phyloP scores from a whole-genome alignment of 73 alveolate species.

The Symbiodinium natans region DNA sequence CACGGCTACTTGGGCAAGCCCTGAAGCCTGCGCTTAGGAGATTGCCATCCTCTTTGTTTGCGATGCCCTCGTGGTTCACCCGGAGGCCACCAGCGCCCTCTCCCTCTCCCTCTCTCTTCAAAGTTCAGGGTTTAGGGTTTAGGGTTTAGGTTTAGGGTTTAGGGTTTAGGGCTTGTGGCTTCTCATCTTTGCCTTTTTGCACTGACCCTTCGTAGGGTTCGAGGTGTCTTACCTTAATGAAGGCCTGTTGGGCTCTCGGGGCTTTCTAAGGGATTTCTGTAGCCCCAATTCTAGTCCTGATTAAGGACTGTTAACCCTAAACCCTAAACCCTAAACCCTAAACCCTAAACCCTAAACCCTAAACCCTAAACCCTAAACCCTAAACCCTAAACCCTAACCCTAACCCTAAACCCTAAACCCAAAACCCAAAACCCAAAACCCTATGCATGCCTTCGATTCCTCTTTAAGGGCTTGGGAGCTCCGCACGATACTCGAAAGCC shows the following conservation, averaged over 20 bases:
- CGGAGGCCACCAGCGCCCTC: neutral
- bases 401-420: too few relatives aligned
- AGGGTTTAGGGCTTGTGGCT: neutral
- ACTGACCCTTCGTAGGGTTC: too few relatives aligned
- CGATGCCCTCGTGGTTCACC: neutral
- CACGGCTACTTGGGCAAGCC: neutral
- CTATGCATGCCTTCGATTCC: too few relatives aligned
- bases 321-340: too few relatives aligned
- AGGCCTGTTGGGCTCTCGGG: too few relatives aligned
- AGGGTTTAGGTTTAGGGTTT: neutral
- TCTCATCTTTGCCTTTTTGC: too few relatives aligned
- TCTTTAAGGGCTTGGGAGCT: neutral
- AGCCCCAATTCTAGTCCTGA: too few relatives aligned
- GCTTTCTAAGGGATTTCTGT: too few relatives aligned
- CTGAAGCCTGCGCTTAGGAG: neutral
- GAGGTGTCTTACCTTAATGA: too few relatives aligned
- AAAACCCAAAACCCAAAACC: too few relatives aligned
- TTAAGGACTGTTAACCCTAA: too few relatives aligned
- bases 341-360: neutral
- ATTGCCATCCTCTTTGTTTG: constrained; percentile 9
- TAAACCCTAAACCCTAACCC: neutral
- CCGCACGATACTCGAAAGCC: too few relatives aligned
- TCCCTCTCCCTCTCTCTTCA: neutral
- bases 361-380: neutral
- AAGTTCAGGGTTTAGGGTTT: neutral